phyloP scores from a whole-genome alignment of 202 grass and related monocot species.

The Zoysia matrella region DNA sequence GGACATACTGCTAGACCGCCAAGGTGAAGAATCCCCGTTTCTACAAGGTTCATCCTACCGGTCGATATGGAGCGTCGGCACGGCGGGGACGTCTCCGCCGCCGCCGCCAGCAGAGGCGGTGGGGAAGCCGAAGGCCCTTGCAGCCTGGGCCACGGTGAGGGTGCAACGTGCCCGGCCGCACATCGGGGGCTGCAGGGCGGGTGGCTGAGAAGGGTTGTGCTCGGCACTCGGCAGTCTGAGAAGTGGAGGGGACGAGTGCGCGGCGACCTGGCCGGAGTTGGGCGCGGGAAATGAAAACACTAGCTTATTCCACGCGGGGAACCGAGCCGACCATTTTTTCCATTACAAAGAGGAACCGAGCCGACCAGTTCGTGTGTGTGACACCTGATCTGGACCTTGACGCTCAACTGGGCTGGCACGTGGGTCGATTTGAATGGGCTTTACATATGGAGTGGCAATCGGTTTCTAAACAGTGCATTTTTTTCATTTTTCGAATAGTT shows the following conservation, averaged over 20 bases:
- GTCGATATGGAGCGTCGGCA: conserved; percentile 19
- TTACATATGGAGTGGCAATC: too few relatives aligned
- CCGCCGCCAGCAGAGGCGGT: conserved; percentile 1
- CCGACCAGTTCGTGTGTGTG: too few relatives aligned
- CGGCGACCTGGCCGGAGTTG: background rate
- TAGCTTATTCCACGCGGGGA: conserved; percentile 30
- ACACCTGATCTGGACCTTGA: too few relatives aligned
- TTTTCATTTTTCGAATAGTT: too few relatives aligned
- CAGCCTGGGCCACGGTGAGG: conserved; percentile 54
- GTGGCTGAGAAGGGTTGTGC: background rate
- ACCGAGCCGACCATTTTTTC: background rate
- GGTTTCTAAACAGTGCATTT: too few relatives aligned
- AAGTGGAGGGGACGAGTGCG: background rate
- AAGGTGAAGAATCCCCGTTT: background rate
- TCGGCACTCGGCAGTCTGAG: background rate
- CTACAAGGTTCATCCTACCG: background rate
- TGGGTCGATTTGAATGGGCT: too few relatives aligned
- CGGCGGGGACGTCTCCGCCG: conserved; percentile 24
- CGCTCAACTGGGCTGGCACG: too few relatives aligned
- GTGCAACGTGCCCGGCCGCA: conserved; percentile 90
- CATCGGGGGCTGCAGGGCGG: conserved; percentile 48
- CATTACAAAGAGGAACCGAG: too few relatives aligned
- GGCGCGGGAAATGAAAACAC: background rate
- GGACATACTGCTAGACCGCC: background rate
- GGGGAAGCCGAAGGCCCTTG: conserved; percentile 70